phyloP scores from a whole-genome alignment of 345 rosid species.

The Punica granatum region DNA sequence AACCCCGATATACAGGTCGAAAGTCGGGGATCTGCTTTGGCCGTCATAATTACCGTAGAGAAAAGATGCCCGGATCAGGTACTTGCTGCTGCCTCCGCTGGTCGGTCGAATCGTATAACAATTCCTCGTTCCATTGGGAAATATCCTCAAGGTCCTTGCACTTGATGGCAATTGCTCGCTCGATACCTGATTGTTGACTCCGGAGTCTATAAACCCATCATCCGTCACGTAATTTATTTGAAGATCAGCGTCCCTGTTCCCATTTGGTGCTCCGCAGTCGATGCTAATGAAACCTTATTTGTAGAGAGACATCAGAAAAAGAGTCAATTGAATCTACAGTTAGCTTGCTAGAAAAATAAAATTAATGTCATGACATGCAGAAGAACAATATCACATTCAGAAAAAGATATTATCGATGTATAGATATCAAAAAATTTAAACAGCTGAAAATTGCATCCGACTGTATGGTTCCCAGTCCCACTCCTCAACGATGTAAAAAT shows the following conservation, averaged over 20 bases:
- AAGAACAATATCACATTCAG: too few species aligned
- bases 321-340: too few species aligned
- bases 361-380: too few species aligned
- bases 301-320: too few species aligned
- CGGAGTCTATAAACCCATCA: conserved; percentile 3
- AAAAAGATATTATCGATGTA: too few species aligned
- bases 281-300: conserved; percentile 16
- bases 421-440: too few species aligned
- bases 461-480: too few species aligned
- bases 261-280: conserved; percentile 5
- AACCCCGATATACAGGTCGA: conserved; percentile 19
- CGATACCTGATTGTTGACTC: neutral
- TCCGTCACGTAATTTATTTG: conserved; percentile 1
- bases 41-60: conserved; percentile 18
- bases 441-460: too few species aligned
- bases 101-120: conserved; percentile 15
- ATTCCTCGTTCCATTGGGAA: conserved; percentile 14
- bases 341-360: too few species aligned
- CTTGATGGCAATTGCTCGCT: neutral
- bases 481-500: too few species aligned
- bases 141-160: conserved; percentile 3
- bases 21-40: neutral
- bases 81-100: conserved; percentile 2
- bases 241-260: neutral
- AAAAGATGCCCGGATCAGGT: conserved; percentile 12